Base-by-base conservation (phyloP, 2,329 filamentous ascomycete species). In the Xenoacremonium recifei region DNA sequence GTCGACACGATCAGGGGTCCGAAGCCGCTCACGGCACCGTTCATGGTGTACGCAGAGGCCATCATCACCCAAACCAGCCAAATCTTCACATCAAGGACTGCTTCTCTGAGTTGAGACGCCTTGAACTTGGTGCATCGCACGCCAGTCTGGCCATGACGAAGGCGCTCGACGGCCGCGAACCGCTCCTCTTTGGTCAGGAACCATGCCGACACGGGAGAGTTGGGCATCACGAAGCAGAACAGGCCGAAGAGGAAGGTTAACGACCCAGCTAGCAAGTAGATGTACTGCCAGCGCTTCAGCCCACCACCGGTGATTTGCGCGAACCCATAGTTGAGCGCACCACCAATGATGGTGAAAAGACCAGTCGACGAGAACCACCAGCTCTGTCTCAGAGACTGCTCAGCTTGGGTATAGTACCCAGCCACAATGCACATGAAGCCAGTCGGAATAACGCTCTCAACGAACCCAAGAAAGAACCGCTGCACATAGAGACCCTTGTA, bases 1-100 rank as follows among this genome's bases (percentile, higher is more conserved):
- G 84, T 87, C 1, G 76, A 81, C 2, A 89, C 83, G 45, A 88
- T 88, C 2, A 88, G 66, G 0, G 84, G 84, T 0, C 84, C 84
- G 55, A 88, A 88, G 1, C 84, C 84, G 25, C 75, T 78, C 10
- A 88, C 79, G 6, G 84, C 85, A 9, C 84, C 84, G 54, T 88
- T 88, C 46, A 87, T 77, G 0, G 82, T 85, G 53, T 87, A 85
- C 47, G 82, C 82, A 1, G 80, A 78, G 1, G 78, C 80, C 82
- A 87, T 87, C 73, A 85, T 86, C 19, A 86, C 54, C 7, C 74
- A 73, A 4, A 87, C 66, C 2, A 87, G 69, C 71, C 79, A 87
- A 19, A 83, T 64, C 55, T 85, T 86, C 38, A 76, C 45, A 51
- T 87, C 84, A 2, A 75, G 50, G 0, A 80, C 13, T 0, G 75